Conservation (phyloP, 164 flowering plant genomes). For the Euptelea pleiosperma region DNA sequence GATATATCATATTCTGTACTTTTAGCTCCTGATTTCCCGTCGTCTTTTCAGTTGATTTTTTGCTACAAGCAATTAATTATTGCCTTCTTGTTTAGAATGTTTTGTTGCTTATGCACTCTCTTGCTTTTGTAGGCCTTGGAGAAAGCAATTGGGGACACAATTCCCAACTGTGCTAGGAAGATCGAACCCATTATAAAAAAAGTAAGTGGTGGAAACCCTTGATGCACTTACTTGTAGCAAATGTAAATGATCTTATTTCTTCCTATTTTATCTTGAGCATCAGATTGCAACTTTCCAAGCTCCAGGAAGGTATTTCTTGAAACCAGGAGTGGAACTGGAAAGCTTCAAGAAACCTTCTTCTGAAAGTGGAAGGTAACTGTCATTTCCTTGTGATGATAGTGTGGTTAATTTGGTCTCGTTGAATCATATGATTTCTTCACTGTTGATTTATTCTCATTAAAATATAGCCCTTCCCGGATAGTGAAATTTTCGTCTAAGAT, state of each 20-base stretch:
- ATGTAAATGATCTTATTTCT: constrained; percentile 7
- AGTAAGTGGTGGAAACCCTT: constrained; percentile 39
- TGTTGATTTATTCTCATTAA: background rate
- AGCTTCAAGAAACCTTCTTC: constrained; percentile 50
- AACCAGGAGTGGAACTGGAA: constrained; percentile 60
- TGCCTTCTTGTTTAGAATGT: background rate
- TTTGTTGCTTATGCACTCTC: constrained; percentile 11
- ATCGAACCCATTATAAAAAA: constrained; percentile 68
- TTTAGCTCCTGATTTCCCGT: background rate
- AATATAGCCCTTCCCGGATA: too few relatives aligned
- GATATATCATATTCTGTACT: too few relatives aligned
- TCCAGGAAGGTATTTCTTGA: constrained; percentile 77
- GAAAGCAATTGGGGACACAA: constrained; percentile 66
- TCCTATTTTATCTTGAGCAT: constrained; percentile 28
- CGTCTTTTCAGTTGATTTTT: background rate
- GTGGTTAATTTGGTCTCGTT: background rate
- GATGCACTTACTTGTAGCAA: constrained; percentile 6
- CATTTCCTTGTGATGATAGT: constrained; percentile 6
- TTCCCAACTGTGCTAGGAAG: constrained; percentile 55
- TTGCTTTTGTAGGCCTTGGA: constrained; percentile 59
- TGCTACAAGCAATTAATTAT: background rate
- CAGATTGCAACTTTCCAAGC: constrained; percentile 87
- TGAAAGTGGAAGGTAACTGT: constrained; percentile 71
- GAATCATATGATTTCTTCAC: background rate
- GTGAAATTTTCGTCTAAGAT: too few relatives aligned